A percentile compares a stretch with the other conserved stretches of the same genome.
phyloP scores from a whole-genome alignment of 768 basidiomycete genomes.

The Boletus vermiculosoides region DNA sequence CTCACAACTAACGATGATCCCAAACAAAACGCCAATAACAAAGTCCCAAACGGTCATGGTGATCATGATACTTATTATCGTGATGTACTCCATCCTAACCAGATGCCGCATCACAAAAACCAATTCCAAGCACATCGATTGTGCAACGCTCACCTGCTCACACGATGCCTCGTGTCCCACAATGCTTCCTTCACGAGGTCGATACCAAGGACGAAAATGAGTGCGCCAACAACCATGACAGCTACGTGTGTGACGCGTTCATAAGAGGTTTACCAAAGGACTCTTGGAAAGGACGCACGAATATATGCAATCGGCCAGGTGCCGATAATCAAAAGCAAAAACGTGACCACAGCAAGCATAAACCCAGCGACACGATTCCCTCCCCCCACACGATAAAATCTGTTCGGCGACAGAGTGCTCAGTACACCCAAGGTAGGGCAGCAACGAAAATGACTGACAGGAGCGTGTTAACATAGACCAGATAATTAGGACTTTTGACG shows the following conservation, averaged over 20 bases:
- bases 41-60: constrained; percentile 96
- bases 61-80: constrained; percentile 81
- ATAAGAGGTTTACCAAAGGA: neutral
- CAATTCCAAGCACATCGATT: neutral
- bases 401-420: constrained; percentile 13
- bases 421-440: neutral
- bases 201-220: constrained; percentile 93
- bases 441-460: constrained; percentile 44
- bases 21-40: constrained; percentile 89
- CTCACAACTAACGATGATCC: constrained; percentile 87
- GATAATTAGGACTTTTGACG: constrained; percentile 67
- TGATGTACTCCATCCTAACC: constrained; percentile 71
- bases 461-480: constrained; percentile 85
- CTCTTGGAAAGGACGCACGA: constrained; percentile 50
- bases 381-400: constrained; percentile 94
- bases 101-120: constrained; percentile 5
- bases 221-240: constrained; percentile 84
- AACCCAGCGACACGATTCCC: constrained; percentile 80
- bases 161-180: constrained; percentile 92
- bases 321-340: constrained; percentile 71
- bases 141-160: constrained; percentile 57
- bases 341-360: constrained; percentile 76
- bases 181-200: constrained; percentile 94
- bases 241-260: constrained; percentile 42
- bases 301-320: constrained; percentile 90